Evolutionary conservation across 225 moss, liverwort and hornwort genomes (phyloP).

Genomic region (Polytrichum commune): DNA sequence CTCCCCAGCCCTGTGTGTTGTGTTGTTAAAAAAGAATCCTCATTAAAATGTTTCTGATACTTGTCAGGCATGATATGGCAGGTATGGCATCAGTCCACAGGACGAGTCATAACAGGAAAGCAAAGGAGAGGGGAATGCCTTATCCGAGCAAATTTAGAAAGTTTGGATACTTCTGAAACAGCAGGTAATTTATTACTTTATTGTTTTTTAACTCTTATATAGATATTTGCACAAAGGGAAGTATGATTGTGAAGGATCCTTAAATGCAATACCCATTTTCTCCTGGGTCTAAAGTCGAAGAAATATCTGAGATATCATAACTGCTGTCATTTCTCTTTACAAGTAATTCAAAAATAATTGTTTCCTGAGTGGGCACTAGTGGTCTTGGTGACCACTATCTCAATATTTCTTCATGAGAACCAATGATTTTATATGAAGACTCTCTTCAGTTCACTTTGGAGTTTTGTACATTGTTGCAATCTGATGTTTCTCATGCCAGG

Average conservation of each 20-base stretch:
- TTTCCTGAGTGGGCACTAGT: no score
- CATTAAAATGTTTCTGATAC: neutral
- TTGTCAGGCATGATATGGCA: constrained; percentile 7
- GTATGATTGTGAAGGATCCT: no score
- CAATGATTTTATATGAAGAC: neutral
- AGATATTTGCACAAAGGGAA: neutral
- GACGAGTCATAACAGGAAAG: constrained; percentile 1
- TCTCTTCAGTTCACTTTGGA: neutral
- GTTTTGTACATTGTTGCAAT: no score
- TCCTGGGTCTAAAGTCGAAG: no score
- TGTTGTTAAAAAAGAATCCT: no score
- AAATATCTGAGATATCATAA: neutral
- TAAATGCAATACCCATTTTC: no score
- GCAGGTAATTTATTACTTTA: no score
- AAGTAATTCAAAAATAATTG: neutral
- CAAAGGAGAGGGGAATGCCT: constrained; percentile 14
- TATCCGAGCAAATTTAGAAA: neutral
- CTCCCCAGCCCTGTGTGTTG: no score
- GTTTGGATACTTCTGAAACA: no score
- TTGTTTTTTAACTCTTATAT: no score
- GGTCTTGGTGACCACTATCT: no score
- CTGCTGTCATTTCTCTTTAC: neutral
- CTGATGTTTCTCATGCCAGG: constrained; percentile 10
- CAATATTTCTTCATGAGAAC: no score
- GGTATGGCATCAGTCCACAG: constrained; percentile 19